Conservation (phyloP, 371 early-diverging fungal species). For the Actinomucor elegans region DNA sequence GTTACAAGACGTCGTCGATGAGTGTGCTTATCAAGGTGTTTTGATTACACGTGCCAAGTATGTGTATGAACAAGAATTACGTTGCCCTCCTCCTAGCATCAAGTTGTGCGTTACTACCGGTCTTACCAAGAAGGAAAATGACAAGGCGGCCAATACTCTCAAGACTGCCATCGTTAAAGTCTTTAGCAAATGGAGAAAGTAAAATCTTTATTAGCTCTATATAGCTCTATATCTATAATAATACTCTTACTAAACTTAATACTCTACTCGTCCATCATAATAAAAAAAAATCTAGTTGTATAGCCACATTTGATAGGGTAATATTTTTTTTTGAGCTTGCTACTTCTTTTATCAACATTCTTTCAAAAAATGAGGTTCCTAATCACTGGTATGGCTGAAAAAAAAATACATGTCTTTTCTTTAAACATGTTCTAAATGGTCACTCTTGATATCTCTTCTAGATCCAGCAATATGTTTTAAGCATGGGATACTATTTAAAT, state of each 20-base stretch:
- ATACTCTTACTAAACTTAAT: background rate
- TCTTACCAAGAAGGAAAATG: conserved; percentile 80
- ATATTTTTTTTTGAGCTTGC: background rate
- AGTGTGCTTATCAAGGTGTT: conserved; percentile 71
- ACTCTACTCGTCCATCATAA: background rate
- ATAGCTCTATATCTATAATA: background rate
- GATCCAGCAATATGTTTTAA: background rate
- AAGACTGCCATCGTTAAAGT: conserved; percentile 57
- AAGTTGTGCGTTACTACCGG: conserved; percentile 77
- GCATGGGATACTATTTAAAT: too few relatives aligned
- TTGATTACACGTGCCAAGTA: conserved; percentile 88
- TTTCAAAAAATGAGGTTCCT: background rate
- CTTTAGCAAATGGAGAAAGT: conserved; percentile 53
- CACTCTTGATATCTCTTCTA: background rate
- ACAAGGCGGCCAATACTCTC: conserved; percentile 75
- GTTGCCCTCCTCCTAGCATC: conserved; percentile 78
- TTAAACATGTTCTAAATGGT: background rate
- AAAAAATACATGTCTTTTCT: background rate
- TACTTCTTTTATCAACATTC: background rate
- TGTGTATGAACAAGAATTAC: conserved; percentile 79
- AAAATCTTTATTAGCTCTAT: background rate
- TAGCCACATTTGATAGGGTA: too few relatives aligned
- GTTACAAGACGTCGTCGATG: conserved; percentile 86
- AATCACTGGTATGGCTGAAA: too few relatives aligned
- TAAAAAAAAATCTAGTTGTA: background rate